These are phyloP conservation scores for Gossypium davidsonii DNA, from an alignment of 441 rosid species.

Conservation along the genomic window DNA sequence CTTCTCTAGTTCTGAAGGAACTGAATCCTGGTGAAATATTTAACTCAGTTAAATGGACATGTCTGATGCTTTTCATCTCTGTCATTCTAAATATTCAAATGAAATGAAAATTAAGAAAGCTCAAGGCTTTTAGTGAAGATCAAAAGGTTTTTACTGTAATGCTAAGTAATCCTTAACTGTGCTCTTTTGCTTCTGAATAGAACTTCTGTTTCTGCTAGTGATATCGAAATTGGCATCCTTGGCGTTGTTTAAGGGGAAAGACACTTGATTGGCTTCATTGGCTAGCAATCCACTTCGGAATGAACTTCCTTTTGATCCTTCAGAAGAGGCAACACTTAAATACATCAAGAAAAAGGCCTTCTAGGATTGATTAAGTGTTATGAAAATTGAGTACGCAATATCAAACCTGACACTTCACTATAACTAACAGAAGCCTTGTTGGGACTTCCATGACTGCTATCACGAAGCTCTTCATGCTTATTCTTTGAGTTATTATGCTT, in stretches of 20 bases:
- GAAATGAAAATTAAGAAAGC: conserved; percentile 8
- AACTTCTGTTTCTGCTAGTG: conserved; percentile 17
- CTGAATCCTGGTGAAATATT: not conserved
- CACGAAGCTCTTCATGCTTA: conserved; percentile 47
- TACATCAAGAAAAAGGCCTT: not conserved
- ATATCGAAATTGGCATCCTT: conserved; percentile 14
- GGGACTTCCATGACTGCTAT: conserved; percentile 25
- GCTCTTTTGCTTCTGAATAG: conserved; percentile 21
- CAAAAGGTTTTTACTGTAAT: conserved; percentile 9
- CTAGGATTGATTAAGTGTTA: not conserved
- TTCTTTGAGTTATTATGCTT: conserved; percentile 23
- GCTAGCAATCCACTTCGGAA: conserved; percentile 18
- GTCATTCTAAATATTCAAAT: conserved; percentile 30
- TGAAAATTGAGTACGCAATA: conserved; percentile 18
- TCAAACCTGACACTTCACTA: conserved; percentile 47
- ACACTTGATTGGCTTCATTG: conserved; percentile 15
- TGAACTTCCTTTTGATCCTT: conserved; percentile 30
- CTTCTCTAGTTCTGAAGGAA: conserved; percentile 15
- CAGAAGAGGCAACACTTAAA: conserved; percentile 30
- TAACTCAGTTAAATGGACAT: conserved; percentile 11
- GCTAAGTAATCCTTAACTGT: conserved; percentile 45
- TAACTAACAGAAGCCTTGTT: conserved; percentile 21
- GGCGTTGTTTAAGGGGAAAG: conserved; percentile 8
- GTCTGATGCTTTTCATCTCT: conserved; percentile 30
- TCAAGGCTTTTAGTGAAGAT: conserved; percentile 3